Base-by-base conservation (phyloP, 345 rosid genomes). In the Lumnitzera littorea region DNA sequence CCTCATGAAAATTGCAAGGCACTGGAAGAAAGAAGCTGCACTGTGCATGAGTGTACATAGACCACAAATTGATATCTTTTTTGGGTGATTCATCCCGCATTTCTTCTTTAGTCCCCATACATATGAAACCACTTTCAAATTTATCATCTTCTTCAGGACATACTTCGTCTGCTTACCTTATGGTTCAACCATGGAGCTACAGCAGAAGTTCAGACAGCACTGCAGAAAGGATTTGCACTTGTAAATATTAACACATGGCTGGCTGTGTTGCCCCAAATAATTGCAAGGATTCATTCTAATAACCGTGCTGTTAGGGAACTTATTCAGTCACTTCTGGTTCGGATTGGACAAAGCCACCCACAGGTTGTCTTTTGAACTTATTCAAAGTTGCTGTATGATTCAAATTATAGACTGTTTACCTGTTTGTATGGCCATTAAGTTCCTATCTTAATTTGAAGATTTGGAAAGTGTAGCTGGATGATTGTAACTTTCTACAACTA, bases 121-220 rank as follows among this genome's bases (percentile, higher is more conserved):
- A 9, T 36, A 36, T 36, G 43, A 9, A 9, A 36, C 7, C 50
- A 31, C 64, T 61, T 61, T 68, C 62, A 54, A 29, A 51, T 41
- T 51, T 62, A 29, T 58, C 56, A 36, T 69, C 41, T 80, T 58
- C 64, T 66, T 67, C 84, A 94, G 99, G 99, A 94, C 69, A 94
- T 94, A 78, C 92, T 94, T 66, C 97, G 99, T 59, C 91, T 94
- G 62, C 97, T 94, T 59, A 94, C 99, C 1, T 68, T 94, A 72
- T 94, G 99, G 99, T 94, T 94, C 80, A 94, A 86, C 81, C 96
- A 94, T 80, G 97, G 99, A 77, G 91, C 86, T 72, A 84, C 89
- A 41, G 76, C 72, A 61, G 97, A 94, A 57, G 97, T 94, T 73
- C 99, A 94, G 78, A 70, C 55, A 74, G 99, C 99, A 64, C 67